Evolutionary conservation across 2,329 filamentous ascomycete species (phyloP).

Genomic region (Verticillium zaregamsianum): DNA sequence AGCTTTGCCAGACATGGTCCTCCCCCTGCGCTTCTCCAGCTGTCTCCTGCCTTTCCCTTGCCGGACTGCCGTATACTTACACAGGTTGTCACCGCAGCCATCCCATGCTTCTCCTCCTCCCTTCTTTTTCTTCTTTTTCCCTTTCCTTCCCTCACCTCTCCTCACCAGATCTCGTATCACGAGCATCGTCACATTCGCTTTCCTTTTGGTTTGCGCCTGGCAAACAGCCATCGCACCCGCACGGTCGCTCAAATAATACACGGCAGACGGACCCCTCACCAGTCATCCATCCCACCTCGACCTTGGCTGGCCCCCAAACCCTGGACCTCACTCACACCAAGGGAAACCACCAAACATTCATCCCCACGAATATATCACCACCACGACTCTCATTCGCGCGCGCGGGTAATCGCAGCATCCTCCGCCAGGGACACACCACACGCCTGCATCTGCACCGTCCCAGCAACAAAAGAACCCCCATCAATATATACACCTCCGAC

Average conservation of each 20-base stretch:
- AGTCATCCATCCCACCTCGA: not conserved
- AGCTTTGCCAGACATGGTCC: not conserved
- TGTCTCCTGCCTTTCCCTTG: not conserved
- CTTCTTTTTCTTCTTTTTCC: not conserved
- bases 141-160: not conserved
- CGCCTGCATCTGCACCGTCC: not conserved
- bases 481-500: not conserved
- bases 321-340: not conserved
- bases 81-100: not conserved
- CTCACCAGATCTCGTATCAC: not conserved
- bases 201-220: not conserved
- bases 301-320: not conserved
- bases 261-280: not conserved
- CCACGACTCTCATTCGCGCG: not conserved
- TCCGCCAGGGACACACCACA: not conserved
- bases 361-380: not conserved
- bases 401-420: not conserved
- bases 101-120: not conserved
- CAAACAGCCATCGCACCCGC: not conserved
- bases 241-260: not conserved
- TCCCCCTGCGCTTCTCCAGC: not conserved
- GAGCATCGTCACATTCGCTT: constrained; percentile 11
- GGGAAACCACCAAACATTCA: not conserved
- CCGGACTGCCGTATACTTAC: not conserved
- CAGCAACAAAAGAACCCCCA: not conserved